phyloP scores from a whole-genome alignment of 83 land plant species.

The Diphasiastrum complanatum region DNA sequence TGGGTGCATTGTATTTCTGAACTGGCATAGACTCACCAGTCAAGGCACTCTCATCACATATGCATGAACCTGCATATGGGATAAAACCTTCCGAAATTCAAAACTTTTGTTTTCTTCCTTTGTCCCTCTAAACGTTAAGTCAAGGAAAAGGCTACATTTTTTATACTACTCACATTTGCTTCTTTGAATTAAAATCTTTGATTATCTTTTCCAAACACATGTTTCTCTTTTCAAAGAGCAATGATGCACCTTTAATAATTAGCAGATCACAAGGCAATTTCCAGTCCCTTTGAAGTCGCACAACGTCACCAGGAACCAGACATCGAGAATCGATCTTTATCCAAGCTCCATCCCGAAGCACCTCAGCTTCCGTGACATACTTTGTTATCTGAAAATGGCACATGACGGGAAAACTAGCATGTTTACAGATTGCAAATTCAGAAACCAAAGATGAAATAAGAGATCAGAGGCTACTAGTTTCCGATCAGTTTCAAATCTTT shows the following conservation, averaged over 20 bases:
- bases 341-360: background rate
- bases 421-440: no score
- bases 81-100: background rate
- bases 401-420: no score
- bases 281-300: background rate
- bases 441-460: no score
- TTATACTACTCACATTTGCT: background rate
- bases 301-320: slow-evolving; percentile 6
- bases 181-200: background rate
- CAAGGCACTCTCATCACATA: slow-evolving; percentile 8
- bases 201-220: no score
- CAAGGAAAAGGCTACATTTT: background rate
- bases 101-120: background rate
- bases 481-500: no score
- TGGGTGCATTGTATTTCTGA: background rate
- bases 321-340: background rate
- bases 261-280: slow-evolving; percentile 2
- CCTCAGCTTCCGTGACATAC: slow-evolving; percentile 1
- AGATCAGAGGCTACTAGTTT: no score
- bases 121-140: background rate
- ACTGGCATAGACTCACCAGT: slow-evolving; percentile 9
- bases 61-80: background rate
- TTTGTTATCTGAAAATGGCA: slow-evolving; percentile 4
- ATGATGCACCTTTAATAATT: slow-evolving; percentile 5
- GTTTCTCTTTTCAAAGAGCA: background rate